Base-by-base conservation (phyloP, 2,329 filamentous ascomycete species). In the Leptosphaerulina australis region DNA sequence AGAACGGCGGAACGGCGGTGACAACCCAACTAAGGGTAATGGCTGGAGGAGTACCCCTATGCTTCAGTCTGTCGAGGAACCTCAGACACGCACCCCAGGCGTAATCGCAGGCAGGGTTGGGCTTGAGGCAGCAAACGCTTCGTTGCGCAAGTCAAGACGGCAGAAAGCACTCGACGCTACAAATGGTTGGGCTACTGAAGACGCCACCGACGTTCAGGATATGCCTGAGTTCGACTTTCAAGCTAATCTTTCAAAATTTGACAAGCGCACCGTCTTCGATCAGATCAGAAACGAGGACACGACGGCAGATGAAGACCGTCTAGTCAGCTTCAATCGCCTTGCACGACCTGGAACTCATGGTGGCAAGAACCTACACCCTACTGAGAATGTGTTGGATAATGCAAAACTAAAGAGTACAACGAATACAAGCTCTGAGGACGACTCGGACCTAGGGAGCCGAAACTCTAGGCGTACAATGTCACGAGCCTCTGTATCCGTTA, bases 141-240 rank as follows among this genome's bases (percentile, higher is more conserved):
- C 70, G 31, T 73, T 70, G 43, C 74, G 69, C 49, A 76, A 75
- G 62, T 70, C 67, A 22, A 76, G 77, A 46, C 77, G 77, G 21
- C 78, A 79, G 57, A 77, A 76, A 49, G 77, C 75, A 64, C 73
- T 72, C 67, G 81, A 83, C 48, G 77, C 81, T 44, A 74, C 90
- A 33, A 95, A 91, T 69, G 93, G 91, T 3, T 97, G 93, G 92
- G 91, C 90, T 3, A 97, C 93, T 0, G 94, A 97, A 68, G 93
- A 97, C 66, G 92, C 93, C 17, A 97, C 91, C 0, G 94, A 97
- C 68, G 90, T 94, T 17, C 90, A 93, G 74, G 93, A 95, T 68
- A 83, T 94, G 79, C 90, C 89, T 9, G 94, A 97, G 54, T 97
- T 97, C 63, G 93, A 97, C 72, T 97, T 97, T 65, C 87, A 90